These are phyloP conservation scores for Chenopodium berlandieri DNA, from an alignment of 148 eudicot genomes.

Conservation along the genomic window DNA sequence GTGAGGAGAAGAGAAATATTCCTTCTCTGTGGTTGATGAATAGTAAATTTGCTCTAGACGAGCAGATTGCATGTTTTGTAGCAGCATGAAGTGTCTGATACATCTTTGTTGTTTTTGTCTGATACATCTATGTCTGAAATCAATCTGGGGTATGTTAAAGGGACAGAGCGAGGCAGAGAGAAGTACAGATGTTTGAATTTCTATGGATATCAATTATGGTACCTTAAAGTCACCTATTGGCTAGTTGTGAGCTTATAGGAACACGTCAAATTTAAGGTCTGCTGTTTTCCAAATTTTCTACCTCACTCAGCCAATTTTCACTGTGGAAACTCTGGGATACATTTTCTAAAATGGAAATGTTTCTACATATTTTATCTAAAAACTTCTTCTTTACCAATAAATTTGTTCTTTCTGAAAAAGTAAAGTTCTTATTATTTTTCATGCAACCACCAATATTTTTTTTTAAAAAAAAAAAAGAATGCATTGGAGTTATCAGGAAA, in stretches of 20 bases:
- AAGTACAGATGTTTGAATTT: not conserved
- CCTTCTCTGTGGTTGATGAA: not conserved
- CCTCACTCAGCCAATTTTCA: not conserved
- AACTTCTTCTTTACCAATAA: not conserved
- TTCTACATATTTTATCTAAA: not conserved
- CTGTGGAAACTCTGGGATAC: too few relatives aligned
- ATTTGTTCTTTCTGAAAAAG: not conserved
- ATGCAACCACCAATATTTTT: not conserved
- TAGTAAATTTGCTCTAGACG: not conserved
- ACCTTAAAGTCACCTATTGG: not conserved
- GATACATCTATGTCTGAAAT: too few relatives aligned
- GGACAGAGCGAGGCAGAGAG: too few relatives aligned
- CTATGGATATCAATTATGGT: not conserved
- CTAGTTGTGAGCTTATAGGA: not conserved
- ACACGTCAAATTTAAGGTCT: not conserved
- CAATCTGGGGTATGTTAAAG: too few relatives aligned
- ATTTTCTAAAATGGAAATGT: not conserved
- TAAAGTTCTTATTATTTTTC: not conserved
- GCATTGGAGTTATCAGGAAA: too few relatives aligned
- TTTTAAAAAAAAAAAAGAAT: too few relatives aligned
- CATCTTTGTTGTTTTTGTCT: too few relatives aligned
- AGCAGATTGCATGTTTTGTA: not conserved
- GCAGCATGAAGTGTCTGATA: not conserved
- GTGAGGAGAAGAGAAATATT: not conserved
- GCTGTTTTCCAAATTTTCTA: not conserved